Evolutionary conservation across 352 stramenopile genomes (phyloP), one percentile per base, ranked within the genome.

Genomic region (Phytophthora sojae): DNA sequence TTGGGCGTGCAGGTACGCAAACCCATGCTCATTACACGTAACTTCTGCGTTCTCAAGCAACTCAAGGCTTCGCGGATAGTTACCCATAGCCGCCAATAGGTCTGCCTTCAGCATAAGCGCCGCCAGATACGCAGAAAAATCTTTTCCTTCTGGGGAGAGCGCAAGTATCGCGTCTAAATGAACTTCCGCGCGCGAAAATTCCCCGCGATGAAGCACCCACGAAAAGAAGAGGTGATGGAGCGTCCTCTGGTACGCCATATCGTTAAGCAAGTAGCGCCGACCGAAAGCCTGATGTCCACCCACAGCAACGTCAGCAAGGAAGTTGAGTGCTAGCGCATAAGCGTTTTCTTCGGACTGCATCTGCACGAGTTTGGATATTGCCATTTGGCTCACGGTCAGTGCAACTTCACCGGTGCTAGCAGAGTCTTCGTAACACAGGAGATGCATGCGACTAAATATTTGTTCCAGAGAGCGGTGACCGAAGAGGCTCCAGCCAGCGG

Each of bases 401-500:
- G 81, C 84, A 51, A 92, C 71, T 63, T 94, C 87, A 19, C 57
- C 61, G 2, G 69, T 67, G 23, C 73, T 87, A 2, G 85, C 83
- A 11, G 72, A 78, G 35, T 90, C 76, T 72, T 82, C 75, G 61
- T 93, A 92, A 15, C 79, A 88, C 23, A 75, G 29, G 14, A 83
- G 72, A 61, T 90, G 77, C 11, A 94, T 64, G 2, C 75, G 78
- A 57, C 74, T 80, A 9, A 91, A 90, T 11, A 81, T 62, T 19
- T 84, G 58, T 3, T 71, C 73, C 17, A 94, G 71, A 2, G 83
- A 78, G 4, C 76, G 77, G 11, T 83, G 76, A 0, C 87, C 87
- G 26, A 88, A 84, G 17, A 92, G 26, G 17, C 71, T 75, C 84
- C 85, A 94, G 7, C 70, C 73, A 23, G 78, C 63, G 1, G 83